phyloP scores from a whole-genome alignment of 371 early-diverging fungal species.

The Apophysomyces sp. region DNA sequence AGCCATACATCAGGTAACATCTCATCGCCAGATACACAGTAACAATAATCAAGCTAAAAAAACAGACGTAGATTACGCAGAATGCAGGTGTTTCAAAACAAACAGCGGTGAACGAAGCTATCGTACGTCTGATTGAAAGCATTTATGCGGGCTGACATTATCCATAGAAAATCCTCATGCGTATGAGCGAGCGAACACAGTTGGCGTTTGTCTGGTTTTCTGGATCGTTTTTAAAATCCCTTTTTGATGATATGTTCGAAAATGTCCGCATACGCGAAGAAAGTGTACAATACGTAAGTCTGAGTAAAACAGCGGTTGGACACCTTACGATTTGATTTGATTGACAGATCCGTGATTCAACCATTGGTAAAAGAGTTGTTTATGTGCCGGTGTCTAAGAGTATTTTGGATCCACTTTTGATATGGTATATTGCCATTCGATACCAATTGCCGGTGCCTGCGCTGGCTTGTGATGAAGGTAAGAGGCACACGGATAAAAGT shows the following conservation, averaged over 20 bases:
- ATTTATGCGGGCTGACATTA: background rate
- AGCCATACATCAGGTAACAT: constrained; percentile 36
- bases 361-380: constrained; percentile 44
- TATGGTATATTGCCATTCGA: constrained; percentile 51
- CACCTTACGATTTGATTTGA: background rate
- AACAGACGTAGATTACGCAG: constrained; percentile 29
- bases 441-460: constrained; percentile 51
- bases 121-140: constrained; percentile 15
- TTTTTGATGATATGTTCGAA: constrained; percentile 48
- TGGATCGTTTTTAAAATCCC: constrained; percentile 36
- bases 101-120: constrained; percentile 48
- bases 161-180: constrained; percentile 34
- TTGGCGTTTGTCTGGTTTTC: constrained; percentile 50
- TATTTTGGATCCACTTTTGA: constrained; percentile 39
- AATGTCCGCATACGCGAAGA: constrained; percentile 42
- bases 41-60: background rate
- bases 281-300: constrained; percentile 29
- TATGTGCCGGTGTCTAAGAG: constrained; percentile 47
- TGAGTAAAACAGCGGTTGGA: background rate
- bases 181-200: constrained; percentile 53
- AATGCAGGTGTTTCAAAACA: constrained; percentile 51
- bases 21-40: background rate
- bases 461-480: constrained; percentile 48
- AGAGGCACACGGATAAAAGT: background rate
- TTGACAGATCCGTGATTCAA: constrained; percentile 29